These are phyloP conservation scores for Phoma sp. DNA, from an alignment of 2,329 filamentous ascomycete species.

Conservation along the genomic window DNA sequence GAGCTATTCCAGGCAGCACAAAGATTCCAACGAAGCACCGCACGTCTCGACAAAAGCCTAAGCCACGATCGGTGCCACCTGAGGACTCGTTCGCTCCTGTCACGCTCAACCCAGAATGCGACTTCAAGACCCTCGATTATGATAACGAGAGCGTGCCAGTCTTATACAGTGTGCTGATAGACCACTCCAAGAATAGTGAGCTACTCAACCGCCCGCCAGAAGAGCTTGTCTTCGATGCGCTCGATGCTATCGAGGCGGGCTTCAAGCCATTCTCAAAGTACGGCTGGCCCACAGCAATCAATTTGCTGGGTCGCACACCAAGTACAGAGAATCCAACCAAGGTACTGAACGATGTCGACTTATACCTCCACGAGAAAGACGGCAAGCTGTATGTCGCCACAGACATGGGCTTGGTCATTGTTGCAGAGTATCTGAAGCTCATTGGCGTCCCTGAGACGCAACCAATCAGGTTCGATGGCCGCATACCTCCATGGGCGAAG, in stretches of 20 bases:
- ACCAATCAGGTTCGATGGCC: slow-evolving; percentile 25
- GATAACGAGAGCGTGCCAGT: slow-evolving; percentile 21
- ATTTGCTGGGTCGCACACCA: slow-evolving; percentile 15
- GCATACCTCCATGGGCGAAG: slow-evolving; percentile 24
- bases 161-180: slow-evolving; percentile 15
- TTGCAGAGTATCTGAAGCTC: slow-evolving; percentile 22
- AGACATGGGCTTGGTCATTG: slow-evolving; percentile 23
- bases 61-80: not conserved
- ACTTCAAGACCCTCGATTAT: slow-evolving; percentile 14
- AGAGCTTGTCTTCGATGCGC: slow-evolving; percentile 9
- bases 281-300: not conserved
- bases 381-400: slow-evolving; percentile 24
- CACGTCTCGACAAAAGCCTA: not conserved
- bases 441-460: slow-evolving; percentile 23
- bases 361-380: slow-evolving; percentile 20
- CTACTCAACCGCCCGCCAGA: slow-evolving; percentile 3
- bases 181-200: not conserved
- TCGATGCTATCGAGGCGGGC: slow-evolving; percentile 9
- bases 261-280: not conserved
- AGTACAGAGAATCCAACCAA: slow-evolving; percentile 4
- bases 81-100: slow-evolving; percentile 4
- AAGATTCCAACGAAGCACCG: not conserved
- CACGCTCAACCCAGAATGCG: slow-evolving; percentile 1
- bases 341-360: slow-evolving; percentile 22
- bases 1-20: too few relatives aligned